Evolutionary conservation across 441 rosid species (phyloP).

Genomic region (Pelargonium hybrid): DNA sequence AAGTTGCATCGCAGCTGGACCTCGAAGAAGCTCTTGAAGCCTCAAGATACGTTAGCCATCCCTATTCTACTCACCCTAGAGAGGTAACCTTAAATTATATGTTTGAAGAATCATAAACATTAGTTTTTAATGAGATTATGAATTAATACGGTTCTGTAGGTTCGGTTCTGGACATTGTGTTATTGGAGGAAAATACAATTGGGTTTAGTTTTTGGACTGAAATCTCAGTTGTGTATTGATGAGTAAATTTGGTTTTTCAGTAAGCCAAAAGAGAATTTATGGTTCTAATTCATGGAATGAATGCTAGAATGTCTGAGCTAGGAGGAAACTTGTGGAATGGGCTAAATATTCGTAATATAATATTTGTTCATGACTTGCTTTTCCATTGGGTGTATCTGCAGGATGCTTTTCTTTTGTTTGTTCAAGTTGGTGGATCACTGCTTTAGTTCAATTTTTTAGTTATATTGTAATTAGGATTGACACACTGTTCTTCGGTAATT

Average conservation of each 20-base stretch:
- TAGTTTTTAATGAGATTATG: not conserved
- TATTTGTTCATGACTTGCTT: not conserved
- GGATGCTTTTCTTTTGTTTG: no score
- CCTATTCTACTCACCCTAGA: conserved; percentile 75
- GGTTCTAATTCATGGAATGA: not conserved
- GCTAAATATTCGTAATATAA: not conserved
- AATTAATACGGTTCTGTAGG: not conserved
- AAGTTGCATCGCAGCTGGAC: conserved; percentile 68
- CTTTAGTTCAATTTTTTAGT: no score
- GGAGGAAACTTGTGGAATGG: not conserved
- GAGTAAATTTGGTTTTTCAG: not conserved
- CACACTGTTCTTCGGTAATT: no score
- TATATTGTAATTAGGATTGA: no score
- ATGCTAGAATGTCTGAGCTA: not conserved
- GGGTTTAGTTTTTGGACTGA: not conserved
- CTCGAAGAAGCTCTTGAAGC: conserved; percentile 87
- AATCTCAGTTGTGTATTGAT: not conserved
- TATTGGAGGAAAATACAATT: not conserved
- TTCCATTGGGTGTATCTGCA: not conserved
- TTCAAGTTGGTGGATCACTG: no score
- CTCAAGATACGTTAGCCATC: conserved; percentile 86
- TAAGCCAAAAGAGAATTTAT: not conserved
- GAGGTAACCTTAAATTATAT: conserved; percentile 38
- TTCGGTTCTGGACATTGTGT: not conserved
- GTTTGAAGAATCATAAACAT: not conserved